Evolutionary conservation across 768 basidiomycete species (phyloP).

Genomic region (Pisolithus albus): DNA sequence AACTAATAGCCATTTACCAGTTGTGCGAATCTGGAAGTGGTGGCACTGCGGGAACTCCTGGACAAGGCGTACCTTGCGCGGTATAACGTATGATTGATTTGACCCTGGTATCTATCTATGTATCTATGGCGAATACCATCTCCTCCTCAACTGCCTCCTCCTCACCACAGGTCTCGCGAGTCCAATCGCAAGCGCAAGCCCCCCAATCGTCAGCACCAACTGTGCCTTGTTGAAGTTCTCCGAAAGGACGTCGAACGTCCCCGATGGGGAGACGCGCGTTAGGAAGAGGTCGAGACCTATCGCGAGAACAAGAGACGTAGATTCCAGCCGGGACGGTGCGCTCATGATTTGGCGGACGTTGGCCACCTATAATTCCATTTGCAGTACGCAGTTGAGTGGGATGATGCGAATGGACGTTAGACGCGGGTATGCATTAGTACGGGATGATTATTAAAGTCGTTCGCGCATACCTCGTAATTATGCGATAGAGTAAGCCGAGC

Average conservation of each 20-base stretch:
- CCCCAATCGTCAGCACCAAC: conserved; percentile 74
- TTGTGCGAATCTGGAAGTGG: no score
- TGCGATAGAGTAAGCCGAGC: conserved; percentile 53
- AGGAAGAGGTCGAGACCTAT: conserved; percentile 88
- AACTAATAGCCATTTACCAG: no score
- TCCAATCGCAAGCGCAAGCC: conserved; percentile 67
- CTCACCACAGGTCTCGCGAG: conserved; percentile 76
- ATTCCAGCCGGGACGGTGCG: conserved; percentile 81
- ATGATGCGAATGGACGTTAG: no score
- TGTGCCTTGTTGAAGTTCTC: conserved; percentile 93
- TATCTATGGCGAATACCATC: conserved; percentile 47
- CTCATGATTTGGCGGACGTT: conserved; percentile 51
- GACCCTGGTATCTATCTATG: no score
- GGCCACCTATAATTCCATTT: no score
- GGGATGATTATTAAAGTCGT: no score
- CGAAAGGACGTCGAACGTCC: conserved; percentile 87
- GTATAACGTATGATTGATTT: no score
- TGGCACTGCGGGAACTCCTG: no score
- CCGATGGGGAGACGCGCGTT: conserved; percentile 77
- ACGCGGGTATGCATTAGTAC: no score
- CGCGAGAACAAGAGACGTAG: conserved; percentile 82
- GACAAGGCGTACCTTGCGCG: no score
- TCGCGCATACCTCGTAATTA: conserved; percentile 38
- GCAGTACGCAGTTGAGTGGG: no score
- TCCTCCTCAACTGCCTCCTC: conserved; percentile 57